Base-by-base conservation (phyloP, 2,329 filamentous ascomycete genomes). In the Neofusicoccum laricinum region DNA sequence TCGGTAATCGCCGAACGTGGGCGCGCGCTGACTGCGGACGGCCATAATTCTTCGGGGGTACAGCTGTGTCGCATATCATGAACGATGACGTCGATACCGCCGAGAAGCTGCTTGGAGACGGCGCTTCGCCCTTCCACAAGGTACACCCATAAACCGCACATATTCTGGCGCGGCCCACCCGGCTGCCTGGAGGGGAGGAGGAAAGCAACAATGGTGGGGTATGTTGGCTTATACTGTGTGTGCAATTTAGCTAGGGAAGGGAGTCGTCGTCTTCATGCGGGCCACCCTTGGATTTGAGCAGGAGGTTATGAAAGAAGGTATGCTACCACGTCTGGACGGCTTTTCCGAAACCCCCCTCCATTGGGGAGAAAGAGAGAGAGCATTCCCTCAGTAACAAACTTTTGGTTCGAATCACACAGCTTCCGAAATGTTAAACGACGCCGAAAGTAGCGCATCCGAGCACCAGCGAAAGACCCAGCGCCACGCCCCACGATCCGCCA, bases 261-360 rank as follows among this genome's bases (percentile, higher is more conserved):
- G 92, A 61, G 88, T 97, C 38, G 88, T 93, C 19, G 87, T 87
- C 49, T 98, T 98, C 75, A 88, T 98, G 77, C 85, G 88, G 69
- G 93, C 93, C 17, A 89, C 95, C 2, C 80, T 98, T 1, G 93
- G 93, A 1, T 95, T 97, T 71, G 95, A 98, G 78, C 93, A 96
- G 76, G 88, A 95, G 3, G 84, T 96, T 68, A 95, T 98, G 90
- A 87, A 87, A 64, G 88, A 96, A 80, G 84, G 84, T 85, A 63
- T 66, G 41, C 19, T 50, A 15, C 32, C 19, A 12, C 21, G 17
- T 43, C 15, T 32, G 30, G 25, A 30, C 25, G 25, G 5, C 4
- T 7, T 30, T 7, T 30, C 25, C 25, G 25, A 30, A 30, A 30
- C 5, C 2, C 25, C 1, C 25, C 25, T 30, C 5, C 25, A 30